These are phyloP conservation scores for Cladorrhinum samala DNA, from an alignment of 495 filamentous ascomycete genomes.

Conservation along the genomic window DNA sequence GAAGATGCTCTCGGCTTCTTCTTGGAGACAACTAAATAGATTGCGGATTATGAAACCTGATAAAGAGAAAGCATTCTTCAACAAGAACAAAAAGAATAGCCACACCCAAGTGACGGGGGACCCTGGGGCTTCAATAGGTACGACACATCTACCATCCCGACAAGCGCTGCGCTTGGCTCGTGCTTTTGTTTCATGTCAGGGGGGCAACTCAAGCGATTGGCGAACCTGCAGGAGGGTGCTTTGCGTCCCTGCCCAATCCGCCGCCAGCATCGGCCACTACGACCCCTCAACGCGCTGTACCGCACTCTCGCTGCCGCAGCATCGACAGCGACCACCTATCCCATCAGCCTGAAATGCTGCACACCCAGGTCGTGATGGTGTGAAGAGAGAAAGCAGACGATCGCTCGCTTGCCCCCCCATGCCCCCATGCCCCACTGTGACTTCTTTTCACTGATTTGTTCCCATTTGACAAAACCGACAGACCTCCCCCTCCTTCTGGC, in stretches of 20 bases:
- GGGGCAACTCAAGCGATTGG: slow-evolving; percentile 21
- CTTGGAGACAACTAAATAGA: no score
- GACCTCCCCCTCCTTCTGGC: not conserved
- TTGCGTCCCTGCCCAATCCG: not conserved
- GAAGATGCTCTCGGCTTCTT: no score
- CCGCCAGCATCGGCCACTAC: not conserved
- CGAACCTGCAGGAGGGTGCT: slow-evolving; percentile 11
- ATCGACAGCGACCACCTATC: not conserved
- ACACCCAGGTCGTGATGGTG: not conserved
- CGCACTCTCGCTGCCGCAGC: not conserved
- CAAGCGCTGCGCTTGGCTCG: slow-evolving; percentile 25
- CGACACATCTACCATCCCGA: slow-evolving; percentile 13
- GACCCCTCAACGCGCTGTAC: slow-evolving; percentile 3
- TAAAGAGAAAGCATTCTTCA: no score
- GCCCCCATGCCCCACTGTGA: not conserved
- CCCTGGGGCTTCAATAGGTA: not conserved
- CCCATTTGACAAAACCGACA: not conserved
- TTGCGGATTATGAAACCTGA: no score
- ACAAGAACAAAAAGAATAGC: no score
- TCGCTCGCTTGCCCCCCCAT: no score
- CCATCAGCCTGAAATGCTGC: not conserved
- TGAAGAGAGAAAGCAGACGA: no score
- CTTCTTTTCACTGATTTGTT: no score
- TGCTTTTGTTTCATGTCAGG: slow-evolving; percentile 29
- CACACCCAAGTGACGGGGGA: not conserved